Base-by-base conservation (phyloP, 148 eudicot species). In the Selenicereus undatus region DNA sequence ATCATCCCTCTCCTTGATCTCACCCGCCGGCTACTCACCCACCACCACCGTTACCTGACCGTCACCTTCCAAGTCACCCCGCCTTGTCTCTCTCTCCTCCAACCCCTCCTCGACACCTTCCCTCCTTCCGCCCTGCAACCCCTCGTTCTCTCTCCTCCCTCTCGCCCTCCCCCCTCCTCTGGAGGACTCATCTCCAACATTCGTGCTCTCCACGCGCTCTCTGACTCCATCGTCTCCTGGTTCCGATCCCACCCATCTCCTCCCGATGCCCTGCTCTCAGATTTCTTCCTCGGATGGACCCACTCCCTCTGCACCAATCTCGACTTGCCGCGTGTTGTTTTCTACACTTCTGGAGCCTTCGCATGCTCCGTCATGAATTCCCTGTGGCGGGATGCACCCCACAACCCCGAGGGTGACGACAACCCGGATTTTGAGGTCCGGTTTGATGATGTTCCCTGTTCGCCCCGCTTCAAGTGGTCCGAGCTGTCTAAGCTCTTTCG, bases 261-360 rank as follows among this genome's bases (percentile, higher is more conserved):
- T 48, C 88, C 88, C 30, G 20, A 21, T n/a, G 81, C 78, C 68
- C 35, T 85, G 0, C 39, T 85, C 30, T 73, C 83, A 0, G 88
- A 85, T 42, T 76, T 85, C 85, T 82, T 85, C 42, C 82, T 83
- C 26, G 75, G 75, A 3, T 86, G 83, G 83, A 80, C 85, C 45
- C 81, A 73, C 64, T 11, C 69, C 39, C 48, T 82, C 29, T 81
- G 73, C 1, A 7, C 36, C 5, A 60, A 51, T 16, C 83, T 82
- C 36, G 7, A 9, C 56, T n/a, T 86, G 73, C 88, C 88, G 17
- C 81, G 79, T 42, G 42, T 86, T 6, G 81, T 80, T 42, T 85
- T 85, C 76, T 82, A 42, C 76, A 62, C 88, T 17, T 83, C 83
- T 16, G 88, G 85, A n/a, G 83, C 85, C 8, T 78, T 86, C 39